Evolutionary conservation across 768 basidiomycete species (phyloP), one percentile per base, ranked within the genome.

Genomic region (Tephrocybe sp.): DNA sequence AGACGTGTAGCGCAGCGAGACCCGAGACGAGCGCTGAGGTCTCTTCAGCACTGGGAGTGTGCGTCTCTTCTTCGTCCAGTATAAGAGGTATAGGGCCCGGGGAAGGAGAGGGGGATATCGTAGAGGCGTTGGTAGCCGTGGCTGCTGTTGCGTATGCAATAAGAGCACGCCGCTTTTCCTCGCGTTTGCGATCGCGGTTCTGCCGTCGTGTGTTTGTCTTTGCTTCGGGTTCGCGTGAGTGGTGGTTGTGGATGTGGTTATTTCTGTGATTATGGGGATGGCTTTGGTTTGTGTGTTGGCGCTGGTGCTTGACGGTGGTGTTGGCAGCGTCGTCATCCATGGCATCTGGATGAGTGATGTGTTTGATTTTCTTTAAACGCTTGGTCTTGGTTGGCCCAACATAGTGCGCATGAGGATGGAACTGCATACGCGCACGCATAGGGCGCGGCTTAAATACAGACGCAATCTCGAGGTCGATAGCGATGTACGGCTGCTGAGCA

Each of bases 401-500:
- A 60, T 39, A 60, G 50, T 68, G 62, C 19, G 61, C 47, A 45
- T 65, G 62, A 12, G 38, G 34, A 67, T 68, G 60, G 14, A 49
- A 49, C n/a, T 65, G 69, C 56, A 62, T 62, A 13, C 71, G 72
- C 7, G 66, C 69, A 47, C 79, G 82, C 56, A 78, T 68, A 1
- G 86, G 85, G 0, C 84, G 79, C 1, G 87, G 87, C 58, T 89
- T 89, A 70, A 80, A 88, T 9, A 90, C 88, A 2, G 82, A 75
- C 2, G 78, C 69, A 42, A 89, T 87, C 60, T 85, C 84, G 50
- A 91, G 76, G 61, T 82, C 80, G 46, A 84, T 66, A 14, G 73
- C 63, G 51, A 76, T n/a, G 45, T 26, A 68, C 56, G 12, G 59
- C 11, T 31, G 53, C 41, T 19, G 59, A n/a, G 19, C 54, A 38